Percentiles rank a stretch among this genome's conserved stretches.
Conservation (phyloP, 169 alveolate genomes). For the Plasmodium vinckei region DNA sequence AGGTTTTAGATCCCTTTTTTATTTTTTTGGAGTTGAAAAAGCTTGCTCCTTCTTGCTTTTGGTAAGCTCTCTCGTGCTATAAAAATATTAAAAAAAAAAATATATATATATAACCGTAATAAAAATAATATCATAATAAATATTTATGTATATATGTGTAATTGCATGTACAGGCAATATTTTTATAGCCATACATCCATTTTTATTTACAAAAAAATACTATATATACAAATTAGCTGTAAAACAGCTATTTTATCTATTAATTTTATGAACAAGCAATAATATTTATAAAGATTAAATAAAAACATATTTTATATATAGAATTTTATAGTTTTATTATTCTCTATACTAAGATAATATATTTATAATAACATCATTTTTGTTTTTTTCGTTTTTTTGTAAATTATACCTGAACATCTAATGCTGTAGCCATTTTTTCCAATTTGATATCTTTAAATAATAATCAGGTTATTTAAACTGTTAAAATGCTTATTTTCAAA, state of each 20-base stretch:
- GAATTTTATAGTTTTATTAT: too few relatives aligned
- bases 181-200: too few relatives aligned
- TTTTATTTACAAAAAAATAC: too few relatives aligned
- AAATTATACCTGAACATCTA: slow-evolving; percentile 60
- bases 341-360: too few relatives aligned
- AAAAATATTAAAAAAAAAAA: neutral
- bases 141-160: neutral
- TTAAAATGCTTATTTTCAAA: slow-evolving; percentile 11
- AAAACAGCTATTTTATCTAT: too few relatives aligned
- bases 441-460: neutral
- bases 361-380: neutral
- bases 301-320: neutral
- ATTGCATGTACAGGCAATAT: slow-evolving; percentile 1
- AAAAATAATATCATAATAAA: neutral
- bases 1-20: slow-evolving; percentile 87
- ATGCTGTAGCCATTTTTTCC: slow-evolving; percentile 42
- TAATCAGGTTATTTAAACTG: slow-evolving; percentile 8
- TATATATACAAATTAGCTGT: too few relatives aligned
- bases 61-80: slow-evolving; percentile 90
- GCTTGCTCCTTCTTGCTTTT: slow-evolving; percentile 92
- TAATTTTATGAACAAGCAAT: too few relatives aligned
- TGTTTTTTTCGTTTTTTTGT: slow-evolving; percentile 2
- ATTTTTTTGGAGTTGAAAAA: slow-evolving; percentile 87
- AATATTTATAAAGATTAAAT: too few relatives aligned
- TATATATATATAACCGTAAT: slow-evolving; percentile 9